phyloP scores from a whole-genome alignment of 2,329 filamentous ascomycete genomes.

The Colletotrichum lupini region DNA sequence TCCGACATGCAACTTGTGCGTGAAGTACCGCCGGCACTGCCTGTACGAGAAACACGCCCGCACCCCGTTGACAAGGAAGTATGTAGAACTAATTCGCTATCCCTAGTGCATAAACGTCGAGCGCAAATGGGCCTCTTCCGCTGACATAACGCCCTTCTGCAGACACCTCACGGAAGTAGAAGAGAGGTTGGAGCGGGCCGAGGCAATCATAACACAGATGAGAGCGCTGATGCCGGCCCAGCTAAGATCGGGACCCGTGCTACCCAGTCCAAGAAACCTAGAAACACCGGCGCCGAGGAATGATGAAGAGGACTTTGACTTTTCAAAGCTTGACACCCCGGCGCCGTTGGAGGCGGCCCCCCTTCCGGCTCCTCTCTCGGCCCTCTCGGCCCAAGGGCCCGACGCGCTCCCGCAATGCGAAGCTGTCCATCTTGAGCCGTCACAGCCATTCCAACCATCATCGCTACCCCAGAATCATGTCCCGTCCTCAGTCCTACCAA shows the following conservation, averaged over 20 bases:
- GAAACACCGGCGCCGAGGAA: not conserved
- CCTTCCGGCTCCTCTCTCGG: not conserved
- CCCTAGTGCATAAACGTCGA: not conserved
- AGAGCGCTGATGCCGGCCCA: conserved; percentile 42
- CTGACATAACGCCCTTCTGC: not conserved
- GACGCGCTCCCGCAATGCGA: not conserved
- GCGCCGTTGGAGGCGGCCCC: not conserved
- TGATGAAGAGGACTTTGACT: conserved; percentile 3
- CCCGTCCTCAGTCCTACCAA: not conserved
- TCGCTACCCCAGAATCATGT: not conserved
- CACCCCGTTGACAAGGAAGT: conserved; percentile 59
- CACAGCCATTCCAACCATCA: not conserved
- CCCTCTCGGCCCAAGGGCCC: not conserved
- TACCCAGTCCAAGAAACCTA: not conserved
- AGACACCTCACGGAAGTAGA: conserved; percentile 57
- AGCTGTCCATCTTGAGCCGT: not conserved
- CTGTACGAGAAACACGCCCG: conserved; percentile 60
- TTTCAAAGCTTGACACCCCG: conserved; percentile 3
- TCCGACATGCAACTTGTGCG: conserved; percentile 52
- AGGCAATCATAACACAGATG: conserved; percentile 45
- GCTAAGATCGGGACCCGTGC: conserved; percentile 26
- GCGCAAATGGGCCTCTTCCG: too few species aligned
- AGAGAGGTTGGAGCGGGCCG: conserved; percentile 49
- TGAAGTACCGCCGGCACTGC: conserved; percentile 56
- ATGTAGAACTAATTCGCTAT: conserved; percentile 28